Base-by-base conservation (phyloP, 768 basidiomycete genomes). In the Phylloporus scabripes region DNA sequence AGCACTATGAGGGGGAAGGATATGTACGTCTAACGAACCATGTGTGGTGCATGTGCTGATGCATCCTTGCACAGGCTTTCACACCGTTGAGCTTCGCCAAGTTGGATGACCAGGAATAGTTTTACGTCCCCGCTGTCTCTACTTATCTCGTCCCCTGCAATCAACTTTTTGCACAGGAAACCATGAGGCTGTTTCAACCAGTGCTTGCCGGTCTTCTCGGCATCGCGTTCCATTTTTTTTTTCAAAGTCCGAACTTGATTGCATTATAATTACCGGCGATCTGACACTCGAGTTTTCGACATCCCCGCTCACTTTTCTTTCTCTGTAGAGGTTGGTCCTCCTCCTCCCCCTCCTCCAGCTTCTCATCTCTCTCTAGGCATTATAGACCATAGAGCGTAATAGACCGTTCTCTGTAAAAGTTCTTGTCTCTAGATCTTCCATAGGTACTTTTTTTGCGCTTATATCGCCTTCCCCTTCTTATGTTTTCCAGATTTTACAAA, bases 1-100 rank as follows among this genome's bases (percentile, higher is more conserved):
- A 96, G 75, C 92, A 93, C 64, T 95, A 87, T 65, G 82, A 87
- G 68, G 92, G 89, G 29, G 87, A 80, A 51, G 92, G 92, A 67
- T 81, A 92, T 74, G 90, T 92, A 72, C 67, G 86, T 84, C 24
- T 47, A 21, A 53, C 49, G 20, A 31, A 24, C 54, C 59, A 60
- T 60, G 62, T 62, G 61, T 56, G 42, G 39, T 28, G 40, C 56
- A 54, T 57, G 50, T 60, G 59, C 60, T 64, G 53, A 68, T 63
- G 34, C 52, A 57, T 52, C 42, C 52, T 37, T 44, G 48, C 45
- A 53, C 61, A 79, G 77, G 69, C 70, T 51, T 79, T 79, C 65
- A 65, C 62, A 15, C 77, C 77, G 40, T 56, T 79, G 37, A 75
- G 70, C 60, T 77, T 77, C 55, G 75, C 73, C 32, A 65, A 66